Conservation (phyloP, 148 eudicot species). For the Spergularia bocconei region DNA sequence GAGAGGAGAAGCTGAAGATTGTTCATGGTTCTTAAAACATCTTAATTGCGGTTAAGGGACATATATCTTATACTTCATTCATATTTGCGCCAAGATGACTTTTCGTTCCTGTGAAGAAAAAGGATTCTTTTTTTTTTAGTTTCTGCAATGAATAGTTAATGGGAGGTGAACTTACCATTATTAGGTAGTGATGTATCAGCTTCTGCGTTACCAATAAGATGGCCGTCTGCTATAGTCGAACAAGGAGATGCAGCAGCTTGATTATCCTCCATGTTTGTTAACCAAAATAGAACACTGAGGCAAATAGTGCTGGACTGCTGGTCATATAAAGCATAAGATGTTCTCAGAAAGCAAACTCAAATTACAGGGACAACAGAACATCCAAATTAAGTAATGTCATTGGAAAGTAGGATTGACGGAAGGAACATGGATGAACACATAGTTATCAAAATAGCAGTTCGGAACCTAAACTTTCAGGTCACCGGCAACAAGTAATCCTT, state of each 20-base stretch:
- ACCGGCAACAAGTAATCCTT: no score
- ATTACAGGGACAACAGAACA: not conserved
- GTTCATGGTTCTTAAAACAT: not conserved
- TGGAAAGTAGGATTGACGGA: no score
- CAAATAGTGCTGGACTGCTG: not conserved
- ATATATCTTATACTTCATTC: not conserved
- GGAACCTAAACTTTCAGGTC: no score
- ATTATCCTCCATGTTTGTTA: conserved; percentile 19
- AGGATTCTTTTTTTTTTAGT: not conserved
- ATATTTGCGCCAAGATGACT: not conserved
- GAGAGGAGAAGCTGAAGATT: not conserved
- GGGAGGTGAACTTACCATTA: conserved; percentile 10
- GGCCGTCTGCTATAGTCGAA: conserved; percentile 3
- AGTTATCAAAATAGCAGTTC: no score
- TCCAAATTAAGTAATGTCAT: no score
- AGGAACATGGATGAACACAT: no score
- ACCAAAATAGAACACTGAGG: not conserved
- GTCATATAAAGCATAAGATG: not conserved
- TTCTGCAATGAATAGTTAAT: not conserved
- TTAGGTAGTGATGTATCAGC: conserved; percentile 1
- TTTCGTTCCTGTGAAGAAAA: not conserved
- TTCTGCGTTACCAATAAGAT: conserved; percentile 11
- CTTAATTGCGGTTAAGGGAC: not conserved
- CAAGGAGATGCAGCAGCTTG: conserved; percentile 2
- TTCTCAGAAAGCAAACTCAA: no score